Base-by-base conservation (phyloP, 495 filamentous ascomycete species). In the Elaphomyces granulatus region DNA sequence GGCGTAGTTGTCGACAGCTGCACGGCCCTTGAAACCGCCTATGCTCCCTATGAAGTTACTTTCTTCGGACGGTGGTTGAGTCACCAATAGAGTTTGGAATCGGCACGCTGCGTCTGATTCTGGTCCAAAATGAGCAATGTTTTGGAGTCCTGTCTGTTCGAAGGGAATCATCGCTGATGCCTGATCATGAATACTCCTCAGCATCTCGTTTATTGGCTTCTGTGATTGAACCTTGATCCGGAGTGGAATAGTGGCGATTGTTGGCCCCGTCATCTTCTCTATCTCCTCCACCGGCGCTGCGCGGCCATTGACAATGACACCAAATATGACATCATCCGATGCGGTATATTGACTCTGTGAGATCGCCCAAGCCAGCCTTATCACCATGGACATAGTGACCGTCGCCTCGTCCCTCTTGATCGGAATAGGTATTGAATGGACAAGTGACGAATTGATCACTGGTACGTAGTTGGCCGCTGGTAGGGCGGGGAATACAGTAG, bases 81-180 rank as follows among this genome's bases (percentile, higher is more conserved):
- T 46, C 3, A 47, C 40, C 14, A 57, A 17, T 20, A 67, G 42
- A 16, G 52, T 64, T 35, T 55, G 51, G 44, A 68, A 68, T 9
- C 53, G 43, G 34, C 64, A 63, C 0, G 53, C 57, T 3, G 38
- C 45, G 8, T 42, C 40, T 3, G 53, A 46, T 9, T 64, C 53
- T 3, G 32, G 19, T 23, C 48, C 43, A 2, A 66, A 38, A 16
- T 40, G 48, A 17, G 50, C 49, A 28, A 69, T 59, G 31, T 59
- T 53, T 38, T 68, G 65, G 63, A 81, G 50, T 1, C 76, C 77
- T 23, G 61, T 52, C 23, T 78, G 71, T 49, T 81, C 66, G 44
- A 66, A 68, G 0, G 72, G 60, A 2, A 71, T 69, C 23, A 66
- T 63, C 0, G 49, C 55, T 3, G 62, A 46, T 3, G 62, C 52